Percentiles rank a stretch among this genome's conserved stretches.
phyloP scores from a whole-genome alignment of 352 stramenopile species.

The Pythium pyrilobum region DNA sequence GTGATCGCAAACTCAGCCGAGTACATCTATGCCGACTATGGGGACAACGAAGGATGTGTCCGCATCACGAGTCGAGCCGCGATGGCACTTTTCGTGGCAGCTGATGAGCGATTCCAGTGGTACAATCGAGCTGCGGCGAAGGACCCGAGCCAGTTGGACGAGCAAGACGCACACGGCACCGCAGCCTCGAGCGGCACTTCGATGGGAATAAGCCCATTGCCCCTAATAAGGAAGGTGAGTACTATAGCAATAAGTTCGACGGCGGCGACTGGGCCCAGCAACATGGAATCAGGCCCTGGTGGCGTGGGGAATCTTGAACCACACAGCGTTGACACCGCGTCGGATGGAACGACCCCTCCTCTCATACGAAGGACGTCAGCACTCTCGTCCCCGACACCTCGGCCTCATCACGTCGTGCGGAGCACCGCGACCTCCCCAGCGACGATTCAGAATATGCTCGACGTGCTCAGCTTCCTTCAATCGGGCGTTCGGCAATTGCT shows the following conservation, averaged over 20 bases:
- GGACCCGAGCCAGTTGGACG: background rate
- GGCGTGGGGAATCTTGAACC: no score
- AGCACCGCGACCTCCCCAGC: slow-evolving; percentile 25
- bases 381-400: background rate
- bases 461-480: slow-evolving; percentile 46
- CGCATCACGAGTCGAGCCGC: slow-evolving; percentile 24
- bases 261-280: background rate
- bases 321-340: no score
- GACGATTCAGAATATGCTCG: slow-evolving; percentile 41
- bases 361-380: background rate
- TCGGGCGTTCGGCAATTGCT: slow-evolving; percentile 33
- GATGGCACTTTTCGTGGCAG: slow-evolving; percentile 34
- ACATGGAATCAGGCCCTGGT: no score
- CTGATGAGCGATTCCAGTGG: slow-evolving; percentile 64
- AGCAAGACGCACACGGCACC: background rate
- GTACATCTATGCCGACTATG: slow-evolving; percentile 39
- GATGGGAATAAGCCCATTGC: slow-evolving; percentile 1
- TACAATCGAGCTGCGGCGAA: slow-evolving; percentile 36
- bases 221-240: slow-evolving; percentile 17
- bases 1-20: slow-evolving; percentile 24
- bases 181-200: background rate
- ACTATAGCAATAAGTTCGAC: slow-evolving; percentile 1
- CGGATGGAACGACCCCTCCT: no score
- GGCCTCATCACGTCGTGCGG: slow-evolving; percentile 24
- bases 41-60: slow-evolving; percentile 36